Conservation (phyloP, 305 asterid genomes). For the Rubia tinctorum region DNA sequence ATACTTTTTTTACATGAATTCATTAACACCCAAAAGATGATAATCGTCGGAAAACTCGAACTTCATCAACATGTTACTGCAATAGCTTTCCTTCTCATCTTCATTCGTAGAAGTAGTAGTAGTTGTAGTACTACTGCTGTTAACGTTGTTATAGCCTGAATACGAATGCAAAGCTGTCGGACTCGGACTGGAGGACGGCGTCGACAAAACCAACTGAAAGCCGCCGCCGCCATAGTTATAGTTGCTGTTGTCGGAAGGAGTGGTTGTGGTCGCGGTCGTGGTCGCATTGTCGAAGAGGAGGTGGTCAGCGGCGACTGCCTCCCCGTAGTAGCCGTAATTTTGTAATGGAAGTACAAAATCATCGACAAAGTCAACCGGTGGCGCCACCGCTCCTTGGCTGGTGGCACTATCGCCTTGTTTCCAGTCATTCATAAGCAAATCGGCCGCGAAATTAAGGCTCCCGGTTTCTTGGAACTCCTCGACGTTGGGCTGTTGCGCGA, state of each 20-base stretch:
- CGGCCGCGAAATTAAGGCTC: constrained; percentile 12
- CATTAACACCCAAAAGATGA: constrained; percentile 41
- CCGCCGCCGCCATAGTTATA: constrained; percentile 35
- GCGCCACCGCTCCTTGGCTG: no score
- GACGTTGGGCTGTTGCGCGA: constrained; percentile 19
- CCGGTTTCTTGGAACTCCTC: constrained; percentile 23
- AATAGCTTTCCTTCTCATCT: constrained; percentile 62
- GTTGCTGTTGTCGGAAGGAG: constrained; percentile 37
- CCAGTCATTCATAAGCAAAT: background rate
- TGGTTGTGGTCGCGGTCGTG: constrained; percentile 37
- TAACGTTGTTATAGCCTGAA: constrained; percentile 31
- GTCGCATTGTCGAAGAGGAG: constrained; percentile 38
- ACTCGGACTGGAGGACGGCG: constrained; percentile 70
- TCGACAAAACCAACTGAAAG: constrained; percentile 57
- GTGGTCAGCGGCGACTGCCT: constrained; percentile 7
- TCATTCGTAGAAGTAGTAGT: constrained; percentile 25
- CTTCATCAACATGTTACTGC: constrained; percentile 55
- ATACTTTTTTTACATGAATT: constrained; percentile 38
- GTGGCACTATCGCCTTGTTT: no score
- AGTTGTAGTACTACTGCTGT: constrained; percentile 18
- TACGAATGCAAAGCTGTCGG: constrained; percentile 39
- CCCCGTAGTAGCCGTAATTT: constrained; percentile 35
- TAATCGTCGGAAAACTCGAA: constrained; percentile 44
- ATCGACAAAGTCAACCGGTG: constrained; percentile 13
- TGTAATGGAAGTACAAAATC: constrained; percentile 35